Conservation (phyloP, 306 rosid species). For the Begonia masoniana region DNA sequence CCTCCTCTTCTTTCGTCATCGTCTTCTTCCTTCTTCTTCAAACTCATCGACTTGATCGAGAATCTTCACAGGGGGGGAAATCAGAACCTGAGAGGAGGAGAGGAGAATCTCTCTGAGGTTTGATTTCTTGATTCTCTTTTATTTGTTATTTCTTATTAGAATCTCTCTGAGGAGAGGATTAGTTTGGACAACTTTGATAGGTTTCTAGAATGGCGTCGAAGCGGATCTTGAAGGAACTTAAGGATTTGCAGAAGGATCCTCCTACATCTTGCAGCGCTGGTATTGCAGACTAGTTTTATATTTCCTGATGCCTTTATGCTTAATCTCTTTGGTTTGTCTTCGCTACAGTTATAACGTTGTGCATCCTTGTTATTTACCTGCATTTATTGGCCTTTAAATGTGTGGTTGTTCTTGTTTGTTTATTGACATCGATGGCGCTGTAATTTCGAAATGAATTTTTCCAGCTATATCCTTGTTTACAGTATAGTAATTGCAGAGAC, state of each 20-base stretch:
- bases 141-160: neutral
- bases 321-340: no score
- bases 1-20: neutral
- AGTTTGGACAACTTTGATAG: neutral
- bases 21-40: neutral
- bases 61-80: no score
- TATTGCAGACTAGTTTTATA: constrained; percentile 4
- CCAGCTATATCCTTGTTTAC: no score
- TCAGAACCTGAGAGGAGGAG: neutral
- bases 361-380: no score
- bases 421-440: no score
- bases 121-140: neutral
- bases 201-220: constrained; percentile 61
- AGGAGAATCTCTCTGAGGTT: neutral
- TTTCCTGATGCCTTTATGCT: no score
- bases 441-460: no score
- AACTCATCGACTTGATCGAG: neutral
- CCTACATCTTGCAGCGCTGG: constrained; percentile 91
- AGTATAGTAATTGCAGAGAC: no score
- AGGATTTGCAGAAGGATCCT: constrained; percentile 91
- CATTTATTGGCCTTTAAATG: no score
- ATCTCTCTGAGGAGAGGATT: neutral
- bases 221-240: constrained; percentile 84
- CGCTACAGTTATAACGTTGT: no score
- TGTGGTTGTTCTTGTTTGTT: no score